Base-by-base conservation (phyloP, 139 green algal genomes). In the Yamagishiella unicocca region DNA sequence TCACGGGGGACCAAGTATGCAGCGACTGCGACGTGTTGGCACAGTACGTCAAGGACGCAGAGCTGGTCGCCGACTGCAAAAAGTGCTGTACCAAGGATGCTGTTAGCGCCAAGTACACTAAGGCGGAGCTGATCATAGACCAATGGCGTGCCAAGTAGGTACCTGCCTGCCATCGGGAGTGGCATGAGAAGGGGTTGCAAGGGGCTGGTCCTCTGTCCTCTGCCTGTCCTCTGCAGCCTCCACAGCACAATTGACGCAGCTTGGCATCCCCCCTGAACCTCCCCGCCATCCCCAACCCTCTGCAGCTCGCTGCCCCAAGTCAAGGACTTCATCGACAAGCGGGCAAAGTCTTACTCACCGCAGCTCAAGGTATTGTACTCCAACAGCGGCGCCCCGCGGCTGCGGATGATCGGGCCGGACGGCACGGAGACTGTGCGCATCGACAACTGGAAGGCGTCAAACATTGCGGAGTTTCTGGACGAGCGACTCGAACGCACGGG, bases 291-390 rank as follows among this genome's bases (percentile, higher is more conserved):
- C 42, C 42, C 27, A 2, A 8, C 42, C 71, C 17, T 7, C 2
- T 33, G 33, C 80, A 86, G 80, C 43, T 14, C 62, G 33, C 31
- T 86, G 62, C 80, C 46, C 8, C 43, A 66, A 35, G 42, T 86
- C 80, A 86, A 86, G 80, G 62, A 86, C 43, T 86, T 86, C 45
- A 86, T 86, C 22, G 80, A 86, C 6, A 86, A 86, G 64, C 42
- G 31, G 8, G 67, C 80, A 25, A 66, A 55, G 10, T 21, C 19
- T 0, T 86, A 68, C 29, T 43, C 35, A 9, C n/a, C 38, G 27
- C 58, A 77, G 31, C 80, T 86, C 12, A 86, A 76, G 45, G 80
- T 86, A 6, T 0, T 31, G 3, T 87, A 80, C 53, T 35, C 43
- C 10, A 43, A 40, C 24, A 37, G 33, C 33, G 43, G 35, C n/a